Evolutionary conservation across 2,329 filamentous ascomycete species (phyloP), one percentile per base, ranked within the genome.

Genomic region (Cladorrhinum sp.): DNA sequence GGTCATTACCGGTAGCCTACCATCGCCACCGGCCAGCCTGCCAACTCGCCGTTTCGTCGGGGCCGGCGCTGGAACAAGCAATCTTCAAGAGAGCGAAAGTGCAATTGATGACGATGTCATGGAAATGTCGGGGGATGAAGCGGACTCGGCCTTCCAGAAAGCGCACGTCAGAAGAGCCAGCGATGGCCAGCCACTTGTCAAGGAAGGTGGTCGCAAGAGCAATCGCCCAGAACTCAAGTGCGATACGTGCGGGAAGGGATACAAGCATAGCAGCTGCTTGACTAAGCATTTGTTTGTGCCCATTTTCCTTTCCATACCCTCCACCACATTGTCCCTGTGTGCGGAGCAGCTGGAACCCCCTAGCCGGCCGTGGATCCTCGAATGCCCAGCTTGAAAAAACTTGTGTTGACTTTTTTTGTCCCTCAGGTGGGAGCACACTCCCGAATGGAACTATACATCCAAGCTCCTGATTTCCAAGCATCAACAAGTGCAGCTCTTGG

Each of bases 231-330:
- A 98, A 76, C 86, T 99, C 74, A 92, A 90, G 77, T 99, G 95
- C 81, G 92, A 96, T 75, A 94, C 93, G 79, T 99, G 95, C 82
- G 94, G 94, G 77, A 99, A 99, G 85, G 92, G 92, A 79, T 99
- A 99, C 86, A 99, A 99, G 87, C 95, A 99, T 85, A 96, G 93
- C 87, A 98, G 95, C 82, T 99, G 95, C 87, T 87, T 99, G 83
- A 96, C 91, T 76, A 99, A 98, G 86, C 95, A 99, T 88, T 89
- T 97, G 95, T 98, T 88, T 86, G 95, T 96, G 83, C 80, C 83
- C 86, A 66, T 60, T 70, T 66, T 68, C 68, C 66, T 68, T 68
- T 69, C 64, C 64, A 66, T 66, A 64, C 58, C 68, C 83, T 79
- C 78, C 79, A 77, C 73, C 75, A 74, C 72, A 70, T 67, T 70